Evolutionary conservation across 352 stramenopile genomes (phyloP), one percentile per base, ranked within the genome.

Genomic region (Phytopythium cucurbitacearum): DNA sequence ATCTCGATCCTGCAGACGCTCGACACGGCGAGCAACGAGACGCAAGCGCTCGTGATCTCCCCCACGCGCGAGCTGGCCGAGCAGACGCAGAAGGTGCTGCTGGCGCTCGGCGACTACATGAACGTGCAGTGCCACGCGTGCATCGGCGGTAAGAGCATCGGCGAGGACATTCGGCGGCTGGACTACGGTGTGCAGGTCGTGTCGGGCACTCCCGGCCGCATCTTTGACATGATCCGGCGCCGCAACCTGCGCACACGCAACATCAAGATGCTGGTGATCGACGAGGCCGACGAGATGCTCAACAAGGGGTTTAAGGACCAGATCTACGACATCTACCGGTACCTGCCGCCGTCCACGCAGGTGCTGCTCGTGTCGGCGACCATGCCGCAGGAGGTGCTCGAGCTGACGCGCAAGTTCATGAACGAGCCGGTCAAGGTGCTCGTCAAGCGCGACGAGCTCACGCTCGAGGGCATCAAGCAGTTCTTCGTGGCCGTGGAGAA

Each of bases 251-350:
- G 80, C 42, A 97, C 92, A 10, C 66, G 74, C 12, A 89, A 91
- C 52, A 77, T 99, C 43, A 98, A 98, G 69, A 94, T 97, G 58
- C 76, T 98, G 38, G 94, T 99, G 58, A 95, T 99, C 61, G 97
- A 99, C 60, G 97, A 99, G 67, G 97, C 96, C 39, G 97, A 99
- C 71, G 94, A 99, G 76, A 99, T 99, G 95, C 76, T 99, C 13
- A 97, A 94, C 72, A 91, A 97, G 59, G 97, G 96, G 9, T 99
- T 99, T 72, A 98, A 99, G 65, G 95, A 98, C 59, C 94, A 99
- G 78, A 98, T 99, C 66, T 98, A 99, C 64, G 95, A 99, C 69
- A 98, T 99, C 61, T 99, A 98, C 73, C 74, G 87, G 40, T 93
- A 91, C 56, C 59, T 98, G 43, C 93, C 91, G n/a, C 80, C 89